A percentile compares a stretch with the other conserved stretches of the same genome.
phyloP scores from a whole-genome alignment of 495 filamentous ascomycete genomes.

The Podospora pseudocomata region DNA sequence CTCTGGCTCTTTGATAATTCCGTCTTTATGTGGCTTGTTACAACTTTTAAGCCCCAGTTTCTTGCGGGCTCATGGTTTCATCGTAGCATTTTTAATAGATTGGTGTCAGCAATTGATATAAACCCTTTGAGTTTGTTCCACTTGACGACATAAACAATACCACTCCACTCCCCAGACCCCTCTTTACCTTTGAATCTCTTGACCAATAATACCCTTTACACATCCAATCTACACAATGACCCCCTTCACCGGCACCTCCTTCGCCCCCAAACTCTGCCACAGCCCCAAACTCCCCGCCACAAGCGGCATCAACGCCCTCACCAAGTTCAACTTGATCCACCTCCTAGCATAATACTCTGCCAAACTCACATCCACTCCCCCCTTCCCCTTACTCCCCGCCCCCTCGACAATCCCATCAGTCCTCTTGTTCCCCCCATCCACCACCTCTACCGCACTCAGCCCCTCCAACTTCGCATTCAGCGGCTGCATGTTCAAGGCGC shows the following conservation, averaged over 20 bases:
- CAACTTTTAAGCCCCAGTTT: no score
- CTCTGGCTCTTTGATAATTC: no score
- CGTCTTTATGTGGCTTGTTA: no score
- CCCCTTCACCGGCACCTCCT: not conserved
- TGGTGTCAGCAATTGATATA: no score
- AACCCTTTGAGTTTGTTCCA: no score
- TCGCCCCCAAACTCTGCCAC: conserved; percentile 29
- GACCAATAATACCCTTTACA: not conserved
- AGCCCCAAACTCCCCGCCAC: conserved; percentile 42
- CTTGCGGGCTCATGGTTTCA: no score
- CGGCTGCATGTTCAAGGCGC: conserved; percentile 50
- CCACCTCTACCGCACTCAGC: conserved; percentile 16
- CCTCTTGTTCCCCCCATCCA: not conserved
- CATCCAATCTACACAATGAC: not conserved
- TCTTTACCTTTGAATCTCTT: not conserved
- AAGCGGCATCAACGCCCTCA: conserved; percentile 38
- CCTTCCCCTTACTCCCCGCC: conserved; percentile 23
- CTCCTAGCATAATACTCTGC: conserved; percentile 38
- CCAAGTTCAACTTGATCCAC: conserved; percentile 38
- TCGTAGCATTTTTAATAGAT: no score
- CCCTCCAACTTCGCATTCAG: conserved; percentile 46
- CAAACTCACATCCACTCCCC: conserved; percentile 28
- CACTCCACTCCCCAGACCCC: no score
- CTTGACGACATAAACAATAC: no score
- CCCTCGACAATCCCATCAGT: not conserved